Conservation (phyloP, 306 rosid species). For the Cicer judaicum region DNA sequence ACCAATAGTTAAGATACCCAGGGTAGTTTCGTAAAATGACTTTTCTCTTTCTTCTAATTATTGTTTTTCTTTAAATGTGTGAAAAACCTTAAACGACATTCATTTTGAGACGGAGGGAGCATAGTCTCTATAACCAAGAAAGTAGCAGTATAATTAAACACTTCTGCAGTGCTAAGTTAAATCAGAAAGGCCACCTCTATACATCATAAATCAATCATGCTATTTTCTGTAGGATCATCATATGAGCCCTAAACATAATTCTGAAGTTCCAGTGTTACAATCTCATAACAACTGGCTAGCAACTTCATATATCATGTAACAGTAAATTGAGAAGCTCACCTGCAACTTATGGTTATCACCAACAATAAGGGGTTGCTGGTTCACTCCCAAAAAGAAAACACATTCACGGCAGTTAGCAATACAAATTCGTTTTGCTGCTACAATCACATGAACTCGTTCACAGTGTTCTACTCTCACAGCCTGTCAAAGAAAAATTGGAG, state of each 20-base stretch:
- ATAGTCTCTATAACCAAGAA: conserved; percentile 34
- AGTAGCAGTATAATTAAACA: conserved; percentile 2
- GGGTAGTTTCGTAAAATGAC: too few species aligned
- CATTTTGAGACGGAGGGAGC: too few species aligned
- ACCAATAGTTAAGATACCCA: too few species aligned
- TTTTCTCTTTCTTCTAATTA: too few species aligned
- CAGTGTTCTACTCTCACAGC: conserved; percentile 97
- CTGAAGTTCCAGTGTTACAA: conserved; percentile 2
- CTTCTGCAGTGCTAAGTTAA: not conserved
- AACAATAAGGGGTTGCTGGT: conserved; percentile 86
- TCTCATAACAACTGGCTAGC: conserved; percentile 31
- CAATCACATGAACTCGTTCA: conserved; percentile 96
- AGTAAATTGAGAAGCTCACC: conserved; percentile 54
- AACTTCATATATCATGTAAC: conserved; percentile 40
- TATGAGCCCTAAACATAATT: conserved; percentile 24
- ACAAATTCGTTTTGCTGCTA: conserved; percentile 86
- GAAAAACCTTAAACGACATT: too few species aligned
- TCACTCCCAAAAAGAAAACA: conserved; percentile 88
- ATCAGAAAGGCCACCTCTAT: conserved; percentile 10
- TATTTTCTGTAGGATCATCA: conserved; percentile 9
- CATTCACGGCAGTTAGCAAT: conserved; percentile 99
- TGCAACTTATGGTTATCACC: conserved; percentile 98
- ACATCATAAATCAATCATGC: conserved; percentile 21
- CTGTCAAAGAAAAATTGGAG: conserved; percentile 56
- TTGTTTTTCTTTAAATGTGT: too few species aligned